These are phyloP conservation scores for Talaromyces sp. DNA, from an alignment of 2,329 filamentous ascomycete genomes.

Conservation along the genomic window DNA sequence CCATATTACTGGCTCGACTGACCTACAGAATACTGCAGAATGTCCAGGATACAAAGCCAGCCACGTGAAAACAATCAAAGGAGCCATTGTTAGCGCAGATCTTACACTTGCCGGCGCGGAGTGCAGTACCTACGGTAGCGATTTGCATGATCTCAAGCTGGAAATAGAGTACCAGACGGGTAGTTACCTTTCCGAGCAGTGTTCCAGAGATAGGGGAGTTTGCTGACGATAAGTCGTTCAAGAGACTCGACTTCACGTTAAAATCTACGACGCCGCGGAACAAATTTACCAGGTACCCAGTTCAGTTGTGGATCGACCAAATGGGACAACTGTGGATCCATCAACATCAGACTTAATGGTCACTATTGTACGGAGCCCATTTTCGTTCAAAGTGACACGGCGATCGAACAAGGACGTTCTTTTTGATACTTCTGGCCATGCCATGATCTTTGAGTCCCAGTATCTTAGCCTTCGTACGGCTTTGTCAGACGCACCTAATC, in stretches of 20 bases:
- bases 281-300: constrained; percentile 74
- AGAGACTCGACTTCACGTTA: constrained; percentile 59
- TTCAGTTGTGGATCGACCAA: constrained; percentile 61
- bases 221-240: background rate
- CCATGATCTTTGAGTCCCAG: constrained; percentile 74
- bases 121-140: constrained; percentile 60
- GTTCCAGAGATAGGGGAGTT: no score
- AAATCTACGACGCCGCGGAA: constrained; percentile 68
- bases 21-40: background rate
- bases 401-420: constrained; percentile 41
- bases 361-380: constrained; percentile 50
- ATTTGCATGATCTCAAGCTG: constrained; percentile 56
- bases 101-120: constrained; percentile 67
- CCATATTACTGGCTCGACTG: no score
- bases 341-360: constrained; percentile 49
- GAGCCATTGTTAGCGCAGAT: constrained; percentile 50
- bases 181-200: background rate
- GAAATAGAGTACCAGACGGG: constrained; percentile 58
- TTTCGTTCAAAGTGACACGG: constrained; percentile 63
- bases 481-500: constrained; percentile 66
- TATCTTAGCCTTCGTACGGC: constrained; percentile 72
- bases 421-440: constrained; percentile 68
- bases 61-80: background rate
- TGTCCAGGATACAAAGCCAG: constrained; percentile 18
- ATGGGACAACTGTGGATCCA: constrained; percentile 49